A percentile compares a stretch with the other conserved stretches of the same genome.
phyloP scores from a whole-genome alignment of 495 filamentous ascomycete genomes.

The Tuber indicum region DNA sequence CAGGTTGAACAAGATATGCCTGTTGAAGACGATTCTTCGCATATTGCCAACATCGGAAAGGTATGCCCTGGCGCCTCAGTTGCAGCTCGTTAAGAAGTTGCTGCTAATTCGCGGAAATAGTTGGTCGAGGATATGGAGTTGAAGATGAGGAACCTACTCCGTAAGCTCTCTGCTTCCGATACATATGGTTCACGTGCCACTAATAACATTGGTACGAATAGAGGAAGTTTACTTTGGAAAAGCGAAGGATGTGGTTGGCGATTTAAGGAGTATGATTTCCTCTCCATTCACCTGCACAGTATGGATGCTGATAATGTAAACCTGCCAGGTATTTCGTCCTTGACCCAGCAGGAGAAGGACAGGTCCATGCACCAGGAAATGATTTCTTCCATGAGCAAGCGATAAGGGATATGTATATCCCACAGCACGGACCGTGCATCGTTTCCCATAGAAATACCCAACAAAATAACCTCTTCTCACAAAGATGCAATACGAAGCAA shows the following conservation, averaged over 20 bases:
- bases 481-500: background rate
- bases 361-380: constrained; percentile 83
- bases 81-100: background rate
- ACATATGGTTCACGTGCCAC: constrained; percentile 18
- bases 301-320: constrained; percentile 12
- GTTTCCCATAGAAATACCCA: constrained; percentile 2
- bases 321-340: constrained; percentile 57
- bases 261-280: constrained; percentile 68
- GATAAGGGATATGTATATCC: constrained; percentile 14
- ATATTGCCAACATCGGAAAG: constrained; percentile 86
- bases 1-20: constrained; percentile 87
- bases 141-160: constrained; percentile 97
- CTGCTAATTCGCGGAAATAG: constrained; percentile 39
- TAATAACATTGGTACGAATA: constrained; percentile 38
- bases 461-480: background rate
- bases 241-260: constrained; percentile 97
- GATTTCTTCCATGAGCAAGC: constrained; percentile 64
- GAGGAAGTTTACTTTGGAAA: constrained; percentile 99
- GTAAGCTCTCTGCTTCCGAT: background rate
- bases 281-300: background rate
- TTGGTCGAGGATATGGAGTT: constrained; percentile 99
- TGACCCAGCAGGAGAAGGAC: constrained; percentile 81
- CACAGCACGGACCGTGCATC: background rate
- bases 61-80: constrained; percentile 11
- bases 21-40: constrained; percentile 81